Evolutionary conservation across 345 rosid genomes (phyloP).

Genomic region (Brassica carinata): DNA sequence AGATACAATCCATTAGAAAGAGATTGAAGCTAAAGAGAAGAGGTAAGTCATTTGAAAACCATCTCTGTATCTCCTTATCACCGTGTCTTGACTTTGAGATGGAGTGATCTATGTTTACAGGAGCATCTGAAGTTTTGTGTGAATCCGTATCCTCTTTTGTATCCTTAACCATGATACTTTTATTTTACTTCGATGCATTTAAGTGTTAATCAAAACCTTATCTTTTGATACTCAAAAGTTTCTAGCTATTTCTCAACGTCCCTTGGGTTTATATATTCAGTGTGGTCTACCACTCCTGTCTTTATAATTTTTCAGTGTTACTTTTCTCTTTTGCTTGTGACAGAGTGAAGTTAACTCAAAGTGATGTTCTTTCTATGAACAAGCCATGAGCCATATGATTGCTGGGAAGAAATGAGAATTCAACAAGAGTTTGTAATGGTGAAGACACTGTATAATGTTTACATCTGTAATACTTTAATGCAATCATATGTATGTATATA

Average conservation of each 20-base stretch:
- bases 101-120: neutral
- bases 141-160: neutral
- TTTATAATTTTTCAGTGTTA: neutral
- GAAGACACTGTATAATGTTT: too few relatives aligned
- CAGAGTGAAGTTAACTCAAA: neutral
- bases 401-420: constrained; percentile 40
- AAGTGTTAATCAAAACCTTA: neutral
- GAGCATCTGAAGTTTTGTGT: neutral
- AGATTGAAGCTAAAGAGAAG: neutral
- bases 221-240: neutral
- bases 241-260: neutral
- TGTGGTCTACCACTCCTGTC: neutral
- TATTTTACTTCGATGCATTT: neutral
- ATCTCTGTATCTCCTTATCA: neutral
- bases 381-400: constrained; percentile 6
- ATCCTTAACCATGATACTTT: neutral
- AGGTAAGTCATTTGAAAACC: neutral
- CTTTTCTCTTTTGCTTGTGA: constrained; percentile 15
- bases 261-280: neutral
- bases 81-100: neutral
- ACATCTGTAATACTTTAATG: too few relatives aligned
- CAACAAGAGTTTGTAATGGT: constrained; percentile 9
- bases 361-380: constrained; percentile 4
- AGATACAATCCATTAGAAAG: constrained; percentile 75
- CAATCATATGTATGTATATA: too few relatives aligned